Evolutionary conservation across 441 rosid species (phyloP).

Genomic region (Daphne laureola): DNA sequence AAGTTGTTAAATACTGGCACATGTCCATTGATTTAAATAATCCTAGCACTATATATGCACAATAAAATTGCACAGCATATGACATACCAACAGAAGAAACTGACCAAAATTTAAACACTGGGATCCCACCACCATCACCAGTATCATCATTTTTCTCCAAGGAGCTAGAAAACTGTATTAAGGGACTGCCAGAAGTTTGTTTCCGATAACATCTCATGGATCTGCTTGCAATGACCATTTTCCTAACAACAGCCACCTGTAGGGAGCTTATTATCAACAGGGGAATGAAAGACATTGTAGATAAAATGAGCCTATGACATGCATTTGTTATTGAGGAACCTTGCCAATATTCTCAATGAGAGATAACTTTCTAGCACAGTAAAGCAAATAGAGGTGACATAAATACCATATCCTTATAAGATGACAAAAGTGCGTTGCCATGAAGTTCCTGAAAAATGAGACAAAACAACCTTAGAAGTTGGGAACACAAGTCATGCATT

Average conservation of each 20-base stretch:
- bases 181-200: slow-evolving; percentile 34
- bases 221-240: slow-evolving; percentile 47
- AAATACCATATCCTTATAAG: slow-evolving; percentile 76
- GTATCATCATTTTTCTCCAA: slow-evolving; percentile 40
- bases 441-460: slow-evolving; percentile 41
- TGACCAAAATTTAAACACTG: slow-evolving; percentile 57
- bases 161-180: slow-evolving; percentile 50
- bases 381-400: slow-evolving; percentile 2
- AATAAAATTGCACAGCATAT: background rate
- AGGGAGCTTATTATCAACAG: slow-evolving; percentile 4
- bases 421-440: slow-evolving; percentile 42
- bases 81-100: slow-evolving; percentile 54
- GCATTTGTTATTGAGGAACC: background rate
- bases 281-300: background rate
- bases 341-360: background rate
- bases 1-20: background rate
- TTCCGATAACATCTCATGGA: slow-evolving; percentile 62
- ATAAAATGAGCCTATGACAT: background rate
- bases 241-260: slow-evolving; percentile 49
- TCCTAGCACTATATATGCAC: background rate
- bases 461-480: too few species aligned
- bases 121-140: slow-evolving; percentile 72
- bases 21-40: background rate
- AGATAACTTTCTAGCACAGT: background rate
- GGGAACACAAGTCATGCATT: too few species aligned